Evolutionary conservation across 306 rosid genomes (phyloP).

Genomic region (Citrullus amarus): DNA sequence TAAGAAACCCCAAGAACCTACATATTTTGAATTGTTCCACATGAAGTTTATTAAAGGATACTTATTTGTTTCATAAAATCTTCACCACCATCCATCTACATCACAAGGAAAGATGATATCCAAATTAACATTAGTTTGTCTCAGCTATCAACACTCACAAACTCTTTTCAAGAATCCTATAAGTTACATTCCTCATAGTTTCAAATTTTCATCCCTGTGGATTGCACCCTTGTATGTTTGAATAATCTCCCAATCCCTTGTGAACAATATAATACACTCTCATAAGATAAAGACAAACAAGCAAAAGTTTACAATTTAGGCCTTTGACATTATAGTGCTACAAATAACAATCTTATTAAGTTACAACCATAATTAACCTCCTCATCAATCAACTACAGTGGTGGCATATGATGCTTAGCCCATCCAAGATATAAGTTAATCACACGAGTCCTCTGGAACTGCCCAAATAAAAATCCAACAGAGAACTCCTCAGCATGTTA

Average conservation of each 20-base stretch:
- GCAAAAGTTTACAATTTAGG: neutral
- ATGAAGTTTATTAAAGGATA: no score
- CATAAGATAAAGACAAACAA: no score
- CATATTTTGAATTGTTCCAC: no score
- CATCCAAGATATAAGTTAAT: neutral
- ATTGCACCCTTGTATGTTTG: neutral
- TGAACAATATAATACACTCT: neutral
- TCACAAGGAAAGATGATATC: no score
- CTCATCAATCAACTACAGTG: neutral
- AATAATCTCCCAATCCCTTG: neutral
- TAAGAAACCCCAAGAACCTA: no score
- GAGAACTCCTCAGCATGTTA: neutral
- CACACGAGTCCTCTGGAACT: slow-evolving; percentile 2
- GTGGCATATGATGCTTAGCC: neutral
- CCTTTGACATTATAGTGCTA: neutral
- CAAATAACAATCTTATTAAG: neutral
- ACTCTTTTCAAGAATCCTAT: no score
- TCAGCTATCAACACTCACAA: no score
- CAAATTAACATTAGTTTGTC: no score
- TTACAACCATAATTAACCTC: neutral
- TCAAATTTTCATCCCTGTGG: neutral
- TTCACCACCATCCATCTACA: no score
- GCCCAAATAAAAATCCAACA: neutral
- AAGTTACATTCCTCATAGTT: no score
- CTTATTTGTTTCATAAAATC: no score